Evolutionary conservation across 78 protist species (phyloP), one percentile per base, ranked within the genome.

Genomic region (Dictyostelium brefeldianum): DNA sequence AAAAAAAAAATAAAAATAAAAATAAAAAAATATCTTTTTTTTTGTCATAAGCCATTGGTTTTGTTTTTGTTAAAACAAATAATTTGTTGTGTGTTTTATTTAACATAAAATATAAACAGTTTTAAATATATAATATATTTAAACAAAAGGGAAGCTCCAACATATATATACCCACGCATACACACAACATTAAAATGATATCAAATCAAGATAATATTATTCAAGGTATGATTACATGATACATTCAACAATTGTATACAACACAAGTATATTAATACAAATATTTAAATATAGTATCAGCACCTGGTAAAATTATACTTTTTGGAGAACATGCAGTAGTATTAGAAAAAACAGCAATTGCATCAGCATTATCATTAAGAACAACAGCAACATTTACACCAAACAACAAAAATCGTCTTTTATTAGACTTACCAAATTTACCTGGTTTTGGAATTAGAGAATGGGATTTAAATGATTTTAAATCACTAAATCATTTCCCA

Each of bases 311-410:
- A 81, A 78, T 96, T 46, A 96, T 96, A 20, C 82, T 96, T 22
- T 92, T 96, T 46, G 97, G 97, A 25, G 97, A 96, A 51, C 97
- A 96, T 70, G 80, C 96, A n/a, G 97, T 96, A 15, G 97, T 96
- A 50, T 81, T 89, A 62, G 97, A 94, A 22, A 89, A 89, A 36
- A 79, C 89, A 53, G 87, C 96, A 0, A 80, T 96, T 54, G 97
- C 96, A 7, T 74, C 96, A 1, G 80, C 89, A 17, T 43, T 89
- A 18, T 80, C 89, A 41, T 74, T 95, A n/a, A 56, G 96, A 73
- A 81, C 90, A 0, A 82, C 77, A 9, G 41, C 48, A 14, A 53
- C 57, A 27, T 43, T 91, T 12, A 48, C 71, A 87, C 50, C 31
- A 77, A 74, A 59, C 6, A 20, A 64, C 3, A 62, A 59, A 10